These are phyloP conservation scores for Paracoccidioides brasiliensis DNA, from an alignment of 2,329 filamentous ascomycete species.

Conservation along the genomic window DNA sequence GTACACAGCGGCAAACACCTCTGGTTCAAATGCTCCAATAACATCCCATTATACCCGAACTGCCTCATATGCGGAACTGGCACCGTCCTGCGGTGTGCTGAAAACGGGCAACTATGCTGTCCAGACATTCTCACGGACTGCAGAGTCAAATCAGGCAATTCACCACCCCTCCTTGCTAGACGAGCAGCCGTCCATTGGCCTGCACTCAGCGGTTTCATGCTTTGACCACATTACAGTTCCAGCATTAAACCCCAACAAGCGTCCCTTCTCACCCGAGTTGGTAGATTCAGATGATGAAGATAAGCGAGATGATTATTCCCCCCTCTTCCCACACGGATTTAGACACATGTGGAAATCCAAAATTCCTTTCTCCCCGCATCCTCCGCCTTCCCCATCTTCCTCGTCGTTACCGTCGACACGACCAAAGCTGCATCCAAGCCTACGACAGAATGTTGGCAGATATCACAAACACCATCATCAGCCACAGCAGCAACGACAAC, in stretches of 20 bases:
- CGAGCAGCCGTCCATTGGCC: conserved; percentile 27
- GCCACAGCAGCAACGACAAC: conserved; percentile 2
- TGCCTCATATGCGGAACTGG: conserved; percentile 42
- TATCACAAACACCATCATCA: conserved; percentile 11
- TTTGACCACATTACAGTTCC: conserved; percentile 5
- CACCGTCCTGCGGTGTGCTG: conserved; percentile 70
- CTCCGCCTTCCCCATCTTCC: not conserved
- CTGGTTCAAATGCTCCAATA: not conserved
- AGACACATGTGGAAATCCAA: conserved; percentile 10
- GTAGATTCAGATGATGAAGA: conserved; percentile 27
- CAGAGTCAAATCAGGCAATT: conserved; percentile 14
- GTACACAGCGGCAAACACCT: not conserved
- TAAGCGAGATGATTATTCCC: conserved; percentile 7
- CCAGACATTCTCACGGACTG: conserved; percentile 37
- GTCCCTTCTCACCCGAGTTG: conserved; percentile 27
- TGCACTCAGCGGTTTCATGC: conserved; percentile 21
- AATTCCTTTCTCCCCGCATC: conserved; percentile 17
- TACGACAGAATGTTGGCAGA: conserved; percentile 16
- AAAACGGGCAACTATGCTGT: conserved; percentile 56
- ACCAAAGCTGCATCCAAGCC: conserved; percentile 22
- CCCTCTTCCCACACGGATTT: not conserved
- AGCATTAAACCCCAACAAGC: conserved; percentile 27
- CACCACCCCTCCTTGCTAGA: conserved; percentile 20
- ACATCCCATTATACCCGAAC: conserved; percentile 6
- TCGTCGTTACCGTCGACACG: conserved; percentile 5